Base-by-base conservation (phyloP, 2,329 filamentous ascomycete species). In the Ceratocystis diversiconidia region DNA sequence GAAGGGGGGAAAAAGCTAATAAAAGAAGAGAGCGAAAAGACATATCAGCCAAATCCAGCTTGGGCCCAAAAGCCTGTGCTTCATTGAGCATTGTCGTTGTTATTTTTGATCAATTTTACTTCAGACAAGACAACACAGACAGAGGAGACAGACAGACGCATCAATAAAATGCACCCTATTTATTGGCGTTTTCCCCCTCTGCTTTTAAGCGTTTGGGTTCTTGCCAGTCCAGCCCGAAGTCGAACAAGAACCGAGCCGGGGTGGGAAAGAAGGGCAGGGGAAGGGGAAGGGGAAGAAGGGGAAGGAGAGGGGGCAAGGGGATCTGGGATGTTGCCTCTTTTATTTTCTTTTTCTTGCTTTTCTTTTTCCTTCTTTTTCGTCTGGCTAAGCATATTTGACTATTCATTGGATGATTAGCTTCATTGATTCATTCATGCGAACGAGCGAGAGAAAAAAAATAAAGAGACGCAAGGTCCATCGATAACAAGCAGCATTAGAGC, bases 391-490 rank as follows among this genome's bases (percentile, higher is more conserved):
- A 12, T 17, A 55, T 55, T 55, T 15, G 25, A 2, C 12, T 15
- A 28, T 55, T 55, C 22, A 55, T 55, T 55, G 50, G 50, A 10
- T 30, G 22, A 55, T 28, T 55, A 25, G 28, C 1, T 30, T 30
- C 50, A 28, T 55, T 55, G 50, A 55, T 55, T 55, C 50, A 55
- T 55, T 55, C 50, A 55, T 55, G 50, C 50, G 30, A 32, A 32
- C 30, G 30, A 32, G 30, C 30, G 30, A 32, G 30, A 32, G 30
- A 28, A 28, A 32, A 7, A 32, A 32, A 32, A 7, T 8, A 32
- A 32, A 32, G 30, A 32, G 30, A 32, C 30, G 30, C 17, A 7
- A 8, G 25, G 22, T 15, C 50, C 50, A 55, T 55, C 19, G 46
- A 50, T 30, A 52, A 22, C 48, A 10, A 55, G 19, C 22, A 32